These are phyloP conservation scores for Fennellomyces sp. DNA, from an alignment of 371 early-diverging fungal genomes.

Conservation along the genomic window DNA sequence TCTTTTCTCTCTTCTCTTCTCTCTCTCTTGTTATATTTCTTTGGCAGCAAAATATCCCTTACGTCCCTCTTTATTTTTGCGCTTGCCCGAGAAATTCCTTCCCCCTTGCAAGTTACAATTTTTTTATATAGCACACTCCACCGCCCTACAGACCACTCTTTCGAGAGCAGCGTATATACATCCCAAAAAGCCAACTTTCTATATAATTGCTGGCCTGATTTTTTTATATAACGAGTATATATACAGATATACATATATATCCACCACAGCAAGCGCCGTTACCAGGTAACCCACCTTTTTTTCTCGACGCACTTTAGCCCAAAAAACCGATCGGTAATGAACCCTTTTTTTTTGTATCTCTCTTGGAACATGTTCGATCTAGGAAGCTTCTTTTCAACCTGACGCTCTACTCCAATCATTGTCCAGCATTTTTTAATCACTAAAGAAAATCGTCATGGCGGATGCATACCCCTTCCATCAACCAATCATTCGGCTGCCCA, in stretches of 20 bases:
- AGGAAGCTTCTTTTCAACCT: neutral
- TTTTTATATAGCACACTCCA: no score
- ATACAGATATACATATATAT: neutral
- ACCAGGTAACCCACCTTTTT: neutral
- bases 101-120: no score
- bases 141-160: neutral
- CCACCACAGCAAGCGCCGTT: neutral
- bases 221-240: neutral
- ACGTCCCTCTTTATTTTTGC: no score
- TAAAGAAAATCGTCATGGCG: constrained; percentile 18
- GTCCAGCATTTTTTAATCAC: neutral
- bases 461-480: constrained; percentile 30
- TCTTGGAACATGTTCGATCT: neutral
- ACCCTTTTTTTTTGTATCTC: neutral
- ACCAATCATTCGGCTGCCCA: constrained; percentile 43
- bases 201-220: neutral
- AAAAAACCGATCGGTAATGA: constrained; percentile 1
- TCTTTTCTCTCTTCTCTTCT: neutral
- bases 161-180: neutral
- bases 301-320: no score
- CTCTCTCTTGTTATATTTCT: neutral
- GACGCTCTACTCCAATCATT: constrained; percentile 1
- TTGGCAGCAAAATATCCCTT: no score
- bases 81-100: no score
- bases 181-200: neutral